Evolutionary conservation across 805 yeast genomes (phyloP), one percentile per base, ranked within the genome.

Genomic region (Cyberlindnera xishuangbannaensis): DNA sequence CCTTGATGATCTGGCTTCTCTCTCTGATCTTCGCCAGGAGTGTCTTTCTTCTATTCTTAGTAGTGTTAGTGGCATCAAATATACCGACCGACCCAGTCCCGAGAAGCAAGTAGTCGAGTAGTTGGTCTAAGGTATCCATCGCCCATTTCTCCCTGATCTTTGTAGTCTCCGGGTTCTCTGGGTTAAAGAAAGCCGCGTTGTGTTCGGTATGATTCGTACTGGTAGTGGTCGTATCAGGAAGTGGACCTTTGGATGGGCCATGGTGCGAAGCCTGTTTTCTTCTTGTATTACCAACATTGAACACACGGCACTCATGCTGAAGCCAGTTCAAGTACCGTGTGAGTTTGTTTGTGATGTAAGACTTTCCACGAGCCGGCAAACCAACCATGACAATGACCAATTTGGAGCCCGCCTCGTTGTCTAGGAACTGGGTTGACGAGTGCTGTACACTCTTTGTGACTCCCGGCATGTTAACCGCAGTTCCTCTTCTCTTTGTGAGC

Each of bases 81-180:
- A 90, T 85, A 3, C 97, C 98, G 7, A 90, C 96, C 6, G 88
- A 78, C 2, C 97, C 97, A 20, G 78, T 75, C 0, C 86, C 94
- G 11, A 74, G 69, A 30, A 87, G 55, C 5, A 92, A 71, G 58
- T 84, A 88, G 46, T 88, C 90, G 22, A 90, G 63, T 35, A 90
- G 60, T 49, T 81, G 83, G 40, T 86, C 90, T 37, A 90, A 62
- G 0, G 98, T 90, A 44, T 90, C 95, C 76, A 82, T 78, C 0
- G 98, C 98, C 97, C 97, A 92, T 56, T 82, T 73, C 51, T 90
- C 97, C 40, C 97, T 72, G 28, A 86, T 62, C 20, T 68, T 64
- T 4, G 74, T 74, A 13, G 81, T 75, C 11, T 72, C 63, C 25
- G 65, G 59, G 56, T 92, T 86, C 34, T 74, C 77, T 0, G 97